These are phyloP conservation scores for Tricholoma flavovirens DNA, from an alignment of 768 basidiomycete genomes.

Conservation along the genomic window DNA sequence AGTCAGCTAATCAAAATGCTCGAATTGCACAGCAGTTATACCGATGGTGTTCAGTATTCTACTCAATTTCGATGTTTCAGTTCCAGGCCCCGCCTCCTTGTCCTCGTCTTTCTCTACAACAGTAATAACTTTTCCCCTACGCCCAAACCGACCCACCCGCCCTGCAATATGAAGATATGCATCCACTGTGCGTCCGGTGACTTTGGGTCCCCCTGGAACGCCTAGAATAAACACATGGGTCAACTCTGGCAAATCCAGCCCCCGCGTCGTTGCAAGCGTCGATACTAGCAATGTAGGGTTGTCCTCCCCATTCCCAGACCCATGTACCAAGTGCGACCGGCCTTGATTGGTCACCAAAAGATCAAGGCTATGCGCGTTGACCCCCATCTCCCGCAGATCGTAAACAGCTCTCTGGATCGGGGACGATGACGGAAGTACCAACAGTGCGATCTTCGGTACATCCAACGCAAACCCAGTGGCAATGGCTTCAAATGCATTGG, in stretches of 20 bases:
- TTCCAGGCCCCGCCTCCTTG: conserved; percentile 19
- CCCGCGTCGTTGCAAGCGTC: conserved; percentile 65
- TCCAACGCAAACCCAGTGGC: conserved; percentile 68
- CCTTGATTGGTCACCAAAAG: conserved; percentile 39
- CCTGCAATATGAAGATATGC: conserved; percentile 68
- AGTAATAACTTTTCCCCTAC: conserved; percentile 60
- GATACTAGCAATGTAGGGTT: conserved; percentile 62
- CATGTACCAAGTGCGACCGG: conserved; percentile 35
- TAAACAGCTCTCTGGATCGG: conserved; percentile 58
- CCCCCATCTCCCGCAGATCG: conserved; percentile 59
- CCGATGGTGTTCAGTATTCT: conserved; percentile 41
- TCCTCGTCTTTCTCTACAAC: conserved; percentile 42
- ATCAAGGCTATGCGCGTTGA: conserved; percentile 61
- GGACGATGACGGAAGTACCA: conserved; percentile 61
- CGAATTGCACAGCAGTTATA: conserved; percentile 40
- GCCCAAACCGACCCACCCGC: conserved; percentile 69
- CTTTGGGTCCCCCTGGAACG: conserved; percentile 40
- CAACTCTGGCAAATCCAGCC: conserved; percentile 65
- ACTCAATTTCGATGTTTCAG: conserved; percentile 35
- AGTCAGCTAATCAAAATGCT: conserved; percentile 39
- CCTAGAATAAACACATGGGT: conserved; percentile 74
- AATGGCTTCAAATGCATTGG: conserved; percentile 57
- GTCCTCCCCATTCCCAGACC: conserved; percentile 29
- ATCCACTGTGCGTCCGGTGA: conserved; percentile 42
- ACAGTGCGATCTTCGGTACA: conserved; percentile 58